phyloP scores from a whole-genome alignment of 2,329 filamentous ascomycete genomes.

The Colletotrichum lupini region DNA sequence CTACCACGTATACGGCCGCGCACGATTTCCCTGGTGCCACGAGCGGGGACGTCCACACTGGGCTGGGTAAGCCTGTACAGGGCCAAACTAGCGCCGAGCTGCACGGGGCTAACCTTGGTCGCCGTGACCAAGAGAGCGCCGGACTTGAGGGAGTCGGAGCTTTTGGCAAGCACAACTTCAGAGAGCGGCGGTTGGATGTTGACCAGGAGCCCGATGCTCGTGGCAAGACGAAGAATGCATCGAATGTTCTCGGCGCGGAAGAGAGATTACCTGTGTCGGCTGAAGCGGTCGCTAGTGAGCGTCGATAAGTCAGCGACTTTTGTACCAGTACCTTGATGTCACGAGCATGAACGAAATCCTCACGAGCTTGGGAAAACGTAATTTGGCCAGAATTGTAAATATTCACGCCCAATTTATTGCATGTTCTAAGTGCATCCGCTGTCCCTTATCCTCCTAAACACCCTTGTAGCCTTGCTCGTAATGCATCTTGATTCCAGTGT shows the following conservation, averaged over 20 bases:
- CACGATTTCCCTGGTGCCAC: slow-evolving; percentile 56
- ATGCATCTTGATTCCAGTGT: neutral
- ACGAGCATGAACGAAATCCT: neutral
- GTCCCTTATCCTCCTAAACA: neutral
- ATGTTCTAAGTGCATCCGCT: neutral
- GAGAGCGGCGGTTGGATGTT: slow-evolving; percentile 45
- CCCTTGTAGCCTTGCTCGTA: neutral
- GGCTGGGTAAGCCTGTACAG: slow-evolving; percentile 54
- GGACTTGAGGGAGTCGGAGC: slow-evolving; percentile 54
- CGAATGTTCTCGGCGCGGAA: slow-evolving; percentile 40
- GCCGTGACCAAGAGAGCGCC: slow-evolving; percentile 48
- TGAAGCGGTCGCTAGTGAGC: slow-evolving; percentile 41
- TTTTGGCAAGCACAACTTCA: slow-evolving; percentile 42
- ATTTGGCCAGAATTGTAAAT: neutral
- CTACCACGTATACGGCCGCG: slow-evolving; percentile 43
- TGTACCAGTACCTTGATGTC: slow-evolving; percentile 17
- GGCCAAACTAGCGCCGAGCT: slow-evolving; percentile 56
- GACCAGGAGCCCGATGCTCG: slow-evolving; percentile 38
- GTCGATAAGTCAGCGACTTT: neutral
- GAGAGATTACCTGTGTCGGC: slow-evolving; percentile 40
- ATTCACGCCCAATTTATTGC: neutral
- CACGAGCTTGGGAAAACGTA: neutral
- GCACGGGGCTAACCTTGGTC: slow-evolving; percentile 45
- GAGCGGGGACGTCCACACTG: slow-evolving; percentile 54
- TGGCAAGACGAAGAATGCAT: slow-evolving; percentile 37